These are phyloP conservation scores for Cicer cuneatum DNA, from an alignment of 306 rosid genomes.

Conservation along the genomic window DNA sequence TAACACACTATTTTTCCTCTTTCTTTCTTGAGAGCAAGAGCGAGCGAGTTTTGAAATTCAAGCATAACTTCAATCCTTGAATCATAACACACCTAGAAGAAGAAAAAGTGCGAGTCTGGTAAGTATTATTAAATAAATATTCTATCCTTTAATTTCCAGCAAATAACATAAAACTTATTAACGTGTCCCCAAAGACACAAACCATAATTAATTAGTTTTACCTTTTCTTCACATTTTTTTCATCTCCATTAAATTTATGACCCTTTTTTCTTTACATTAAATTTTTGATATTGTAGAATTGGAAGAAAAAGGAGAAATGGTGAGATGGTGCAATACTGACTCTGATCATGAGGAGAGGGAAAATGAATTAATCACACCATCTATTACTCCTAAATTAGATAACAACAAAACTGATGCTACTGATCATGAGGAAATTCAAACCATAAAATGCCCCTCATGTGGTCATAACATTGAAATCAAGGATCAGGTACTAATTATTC, in stretches of 20 bases:
- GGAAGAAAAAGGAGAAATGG: constrained; percentile 49
- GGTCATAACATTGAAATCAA: constrained; percentile 65
- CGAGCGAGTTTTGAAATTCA: constrained; percentile 11
- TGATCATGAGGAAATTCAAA: constrained; percentile 45
- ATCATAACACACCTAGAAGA: constrained; percentile 16
- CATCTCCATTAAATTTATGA: neutral
- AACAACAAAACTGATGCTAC: neutral
- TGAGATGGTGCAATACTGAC: constrained; percentile 75
- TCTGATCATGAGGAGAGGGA: constrained; percentile 56
- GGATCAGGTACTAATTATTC: constrained; percentile 60
- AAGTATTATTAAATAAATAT: constrained; percentile 30
- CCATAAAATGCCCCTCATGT: constrained; percentile 75
- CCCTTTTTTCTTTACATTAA: neutral
- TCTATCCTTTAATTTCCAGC: constrained; percentile 24
- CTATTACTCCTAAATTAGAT: constrained; percentile 18
- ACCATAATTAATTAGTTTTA: constrained; percentile 19
- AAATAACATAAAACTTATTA: constrained; percentile 39
- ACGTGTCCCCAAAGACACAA: constrained; percentile 52
- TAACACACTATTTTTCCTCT: constrained; percentile 21
- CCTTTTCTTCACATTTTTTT: constrained; percentile 35
- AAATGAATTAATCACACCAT: constrained; percentile 39
- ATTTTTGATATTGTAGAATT: constrained; percentile 30
- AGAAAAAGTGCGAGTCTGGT: constrained; percentile 26
- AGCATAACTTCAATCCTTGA: constrained; percentile 37
- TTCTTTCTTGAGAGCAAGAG: constrained; percentile 24